A percentile compares a stretch with the other conserved stretches of the same genome.
phyloP scores from a whole-genome alignment of 176 grass and related monocot genomes.

The Phoenix roebelenii region DNA sequence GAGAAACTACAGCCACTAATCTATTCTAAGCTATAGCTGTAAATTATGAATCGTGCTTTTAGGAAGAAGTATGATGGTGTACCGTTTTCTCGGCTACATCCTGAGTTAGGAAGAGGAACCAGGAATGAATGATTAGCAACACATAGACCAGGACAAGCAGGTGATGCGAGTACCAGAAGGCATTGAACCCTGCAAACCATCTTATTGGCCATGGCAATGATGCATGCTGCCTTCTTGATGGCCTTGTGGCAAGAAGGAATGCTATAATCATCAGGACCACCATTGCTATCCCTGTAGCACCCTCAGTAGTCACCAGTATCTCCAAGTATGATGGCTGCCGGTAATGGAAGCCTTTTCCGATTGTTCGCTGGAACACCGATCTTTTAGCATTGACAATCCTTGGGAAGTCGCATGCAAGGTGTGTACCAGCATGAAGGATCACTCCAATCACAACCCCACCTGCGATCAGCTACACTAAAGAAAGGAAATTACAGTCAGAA shows the following conservation, averaged over 20 bases:
- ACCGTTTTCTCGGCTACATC: slow-evolving; percentile 55
- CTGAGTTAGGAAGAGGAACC: slow-evolving; percentile 58
- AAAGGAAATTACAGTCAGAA: slow-evolving; percentile 8
- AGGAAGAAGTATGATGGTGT: slow-evolving; percentile 1
- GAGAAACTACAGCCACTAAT: too few species aligned
- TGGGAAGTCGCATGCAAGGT: slow-evolving; percentile 63
- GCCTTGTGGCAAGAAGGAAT: slow-evolving; percentile 47
- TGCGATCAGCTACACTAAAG: slow-evolving; percentile 43
- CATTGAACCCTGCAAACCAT: slow-evolving; percentile 39
- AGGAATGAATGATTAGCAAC: slow-evolving; percentile 54
- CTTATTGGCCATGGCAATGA: slow-evolving; percentile 31
- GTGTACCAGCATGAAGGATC: slow-evolving; percentile 55
- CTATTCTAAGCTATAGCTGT: too few species aligned
- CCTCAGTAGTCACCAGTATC: slow-evolving; percentile 42
- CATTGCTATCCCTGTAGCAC: slow-evolving; percentile 54
- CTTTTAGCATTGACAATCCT: slow-evolving; percentile 38
- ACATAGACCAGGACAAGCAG: slow-evolving; percentile 49
- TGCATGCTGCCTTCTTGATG: slow-evolving; percentile 27
- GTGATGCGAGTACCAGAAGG: slow-evolving; percentile 74
- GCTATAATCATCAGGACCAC: slow-evolving; percentile 48
- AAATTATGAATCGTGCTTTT: too few species aligned
- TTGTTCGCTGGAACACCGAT: slow-evolving; percentile 33
- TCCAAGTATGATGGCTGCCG: slow-evolving; percentile 49
- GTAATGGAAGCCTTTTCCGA: slow-evolving; percentile 36
- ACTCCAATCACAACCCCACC: slow-evolving; percentile 42